Base-by-base conservation (phyloP, 2,329 filamentous ascomycete genomes). In the Rhynchosporium graminicola region DNA sequence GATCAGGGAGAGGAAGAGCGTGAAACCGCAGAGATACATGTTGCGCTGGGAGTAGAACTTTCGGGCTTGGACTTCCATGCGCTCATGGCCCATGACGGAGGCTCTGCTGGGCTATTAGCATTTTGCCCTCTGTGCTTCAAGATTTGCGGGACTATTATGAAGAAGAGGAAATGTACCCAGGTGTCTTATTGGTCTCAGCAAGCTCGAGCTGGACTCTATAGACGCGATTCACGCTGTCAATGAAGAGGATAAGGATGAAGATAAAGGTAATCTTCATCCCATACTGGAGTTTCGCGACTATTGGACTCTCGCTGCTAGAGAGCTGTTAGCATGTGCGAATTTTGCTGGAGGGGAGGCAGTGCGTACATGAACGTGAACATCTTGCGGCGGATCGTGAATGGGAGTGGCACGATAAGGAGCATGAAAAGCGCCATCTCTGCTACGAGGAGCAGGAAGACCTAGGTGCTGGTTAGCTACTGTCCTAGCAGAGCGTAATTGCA, bases 41-140 rank as follows among this genome's bases (percentile, higher is more conserved):
- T 99, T 99, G 78, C 95, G 93, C 82, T 99, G 94, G 66, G 93
- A 97, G 85, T 99, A 99, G 84, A 99, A 99, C 81, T 99, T 99
- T 84, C 95, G 92, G 69, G 95, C 94, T 79, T 99, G 95, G 58
- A 98, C 94, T 80, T 99, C 95, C 85, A 96, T 92, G 68, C 95
- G 94, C 77, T 98, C 95, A 75, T 91, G 89, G 67, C 95, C 94
- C 72, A 97, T 87, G 64, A 93, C 87, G 57, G 87, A 85, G 62
- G 83, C 81, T 74, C 89, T 78, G 62, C 78, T 65, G 55, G 28
- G 9, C 28, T 59, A 67, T 75, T 66, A 75, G 71, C 56, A 51
- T 29, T 40, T 20, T 40, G 13, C 26, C 36, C 7, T 28, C 26
- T 40, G 10, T 46, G 7, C 26, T 8, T 26, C 8, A 20, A 28